These are phyloP conservation scores for Aspergillus spinulosporus DNA, from an alignment of 2,329 filamentous ascomycete species.

Conservation along the genomic window DNA sequence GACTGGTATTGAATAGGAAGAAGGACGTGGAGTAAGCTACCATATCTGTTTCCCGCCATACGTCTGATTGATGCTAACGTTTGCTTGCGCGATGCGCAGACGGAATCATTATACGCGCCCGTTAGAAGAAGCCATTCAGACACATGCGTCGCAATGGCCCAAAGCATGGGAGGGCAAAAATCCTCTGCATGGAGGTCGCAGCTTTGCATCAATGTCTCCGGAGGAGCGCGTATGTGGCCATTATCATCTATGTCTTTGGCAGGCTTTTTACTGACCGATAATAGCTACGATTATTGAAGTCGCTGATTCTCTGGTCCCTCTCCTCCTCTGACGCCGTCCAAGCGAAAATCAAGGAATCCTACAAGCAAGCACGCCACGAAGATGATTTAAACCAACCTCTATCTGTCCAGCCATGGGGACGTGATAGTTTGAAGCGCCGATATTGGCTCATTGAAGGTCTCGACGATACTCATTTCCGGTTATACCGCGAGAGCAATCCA, in stretches of 20 bases:
- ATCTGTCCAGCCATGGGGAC: conserved; percentile 87
- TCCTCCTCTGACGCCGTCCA: conserved; percentile 83
- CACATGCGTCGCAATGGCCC: conserved; percentile 87
- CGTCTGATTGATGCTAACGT: conserved; percentile 31
- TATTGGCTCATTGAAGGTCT: conserved; percentile 93
- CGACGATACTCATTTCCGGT: conserved; percentile 88
- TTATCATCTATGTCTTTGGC: not conserved
- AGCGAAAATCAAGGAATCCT: conserved; percentile 77
- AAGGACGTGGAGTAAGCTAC: conserved; percentile 90
- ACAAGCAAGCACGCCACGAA: conserved; percentile 82
- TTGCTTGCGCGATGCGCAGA: conserved; percentile 51
- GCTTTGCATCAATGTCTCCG: conserved; percentile 79
- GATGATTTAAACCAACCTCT: conserved; percentile 79
- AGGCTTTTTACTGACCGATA: conserved; percentile 14
- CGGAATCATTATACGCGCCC: conserved; percentile 90
- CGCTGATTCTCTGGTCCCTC: conserved; percentile 83
- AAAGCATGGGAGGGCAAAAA: conserved; percentile 78
- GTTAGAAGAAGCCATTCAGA: conserved; percentile 85
- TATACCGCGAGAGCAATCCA: conserved; percentile 92
- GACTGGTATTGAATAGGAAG: conserved; percentile 90
- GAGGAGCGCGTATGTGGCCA: conserved; percentile 68
- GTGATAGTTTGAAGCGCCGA: conserved; percentile 83
- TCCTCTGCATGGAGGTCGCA: conserved; percentile 75
- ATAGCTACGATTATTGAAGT: conserved; percentile 79
- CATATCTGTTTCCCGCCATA: conserved; percentile 23